Evolutionary conservation across 2,329 filamentous ascomycete species (phyloP).

Genomic region (Beauveria sp.): DNA sequence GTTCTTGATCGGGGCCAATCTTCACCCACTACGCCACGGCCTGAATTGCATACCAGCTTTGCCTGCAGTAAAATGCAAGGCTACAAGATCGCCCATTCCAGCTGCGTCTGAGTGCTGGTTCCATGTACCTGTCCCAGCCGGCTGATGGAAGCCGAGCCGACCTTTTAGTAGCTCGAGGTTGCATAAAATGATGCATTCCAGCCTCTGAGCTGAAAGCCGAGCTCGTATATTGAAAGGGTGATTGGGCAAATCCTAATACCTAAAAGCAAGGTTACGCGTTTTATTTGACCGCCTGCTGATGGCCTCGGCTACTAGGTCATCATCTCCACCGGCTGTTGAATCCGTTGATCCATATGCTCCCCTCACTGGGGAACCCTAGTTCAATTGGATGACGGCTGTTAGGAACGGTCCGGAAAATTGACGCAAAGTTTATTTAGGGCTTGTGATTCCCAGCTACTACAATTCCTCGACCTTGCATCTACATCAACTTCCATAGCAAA

Average conservation of each 20-base stretch:
- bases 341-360: slow-evolving; percentile 1
- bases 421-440: slow-evolving; percentile 1
- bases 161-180: neutral
- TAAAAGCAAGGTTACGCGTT: neutral
- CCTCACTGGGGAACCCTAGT: neutral
- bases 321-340: neutral
- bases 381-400: neutral
- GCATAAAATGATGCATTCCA: neutral
- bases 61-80: neutral
- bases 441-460: slow-evolving; percentile 12
- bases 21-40: neutral
- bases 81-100: neutral
- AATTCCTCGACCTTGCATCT: neutral
- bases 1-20: neutral
- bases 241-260: neutral
- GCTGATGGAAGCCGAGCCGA: neutral
- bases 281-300: neutral
- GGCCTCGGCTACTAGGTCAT: neutral
- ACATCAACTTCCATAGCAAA: neutral
- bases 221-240: neutral
- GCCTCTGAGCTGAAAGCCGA: too few species aligned
- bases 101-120: neutral
- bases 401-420: neutral
- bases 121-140: neutral
- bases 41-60: neutral